These are phyloP conservation scores for Camelina neglecta DNA, from an alignment of 345 rosid genomes.

Conservation along the genomic window DNA sequence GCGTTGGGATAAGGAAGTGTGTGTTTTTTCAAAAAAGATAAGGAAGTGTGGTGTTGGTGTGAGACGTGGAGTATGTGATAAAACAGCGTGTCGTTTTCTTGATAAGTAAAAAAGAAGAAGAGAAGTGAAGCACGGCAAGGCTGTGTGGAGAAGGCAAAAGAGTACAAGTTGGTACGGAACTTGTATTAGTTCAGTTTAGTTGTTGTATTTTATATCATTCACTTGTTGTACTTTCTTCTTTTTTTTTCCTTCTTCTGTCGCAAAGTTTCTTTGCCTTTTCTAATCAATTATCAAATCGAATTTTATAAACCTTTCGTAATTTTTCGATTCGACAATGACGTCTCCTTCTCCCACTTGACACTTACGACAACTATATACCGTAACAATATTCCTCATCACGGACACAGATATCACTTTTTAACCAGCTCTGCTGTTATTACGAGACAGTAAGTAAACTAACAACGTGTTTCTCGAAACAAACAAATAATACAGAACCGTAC, in stretches of 20 bases:
- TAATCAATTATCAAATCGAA: constrained; percentile 3
- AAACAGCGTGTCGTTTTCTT: constrained; percentile 35
- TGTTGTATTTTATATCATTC: not conserved
- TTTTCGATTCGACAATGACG: constrained; percentile 24
- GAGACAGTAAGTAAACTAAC: not conserved
- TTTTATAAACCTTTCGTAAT: not conserved
- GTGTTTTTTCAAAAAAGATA: not conserved
- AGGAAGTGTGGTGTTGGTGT: constrained; percentile 1
- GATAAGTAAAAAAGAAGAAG: constrained; percentile 14
- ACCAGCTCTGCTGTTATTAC: constrained; percentile 13
- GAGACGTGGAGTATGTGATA: constrained; percentile 24
- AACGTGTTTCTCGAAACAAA: constrained; percentile 25
- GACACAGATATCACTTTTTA: not conserved
- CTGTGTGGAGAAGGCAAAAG: not conserved
- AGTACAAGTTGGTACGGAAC: constrained; percentile 45
- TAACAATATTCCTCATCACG: constrained; percentile 11
- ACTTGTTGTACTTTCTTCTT: constrained; percentile 3
- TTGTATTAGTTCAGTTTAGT: not conserved
- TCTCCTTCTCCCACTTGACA: constrained; percentile 22
- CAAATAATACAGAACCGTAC: not conserved
- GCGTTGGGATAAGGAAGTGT: constrained; percentile 11
- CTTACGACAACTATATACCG: constrained; percentile 21
- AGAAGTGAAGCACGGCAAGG: constrained; percentile 39
- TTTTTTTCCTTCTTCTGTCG: not conserved
- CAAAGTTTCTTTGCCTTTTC: constrained; percentile 17